Evolutionary conservation across 1,284 basidiomycete species (phyloP).

Genomic region (Ganoderma resinaceum): DNA sequence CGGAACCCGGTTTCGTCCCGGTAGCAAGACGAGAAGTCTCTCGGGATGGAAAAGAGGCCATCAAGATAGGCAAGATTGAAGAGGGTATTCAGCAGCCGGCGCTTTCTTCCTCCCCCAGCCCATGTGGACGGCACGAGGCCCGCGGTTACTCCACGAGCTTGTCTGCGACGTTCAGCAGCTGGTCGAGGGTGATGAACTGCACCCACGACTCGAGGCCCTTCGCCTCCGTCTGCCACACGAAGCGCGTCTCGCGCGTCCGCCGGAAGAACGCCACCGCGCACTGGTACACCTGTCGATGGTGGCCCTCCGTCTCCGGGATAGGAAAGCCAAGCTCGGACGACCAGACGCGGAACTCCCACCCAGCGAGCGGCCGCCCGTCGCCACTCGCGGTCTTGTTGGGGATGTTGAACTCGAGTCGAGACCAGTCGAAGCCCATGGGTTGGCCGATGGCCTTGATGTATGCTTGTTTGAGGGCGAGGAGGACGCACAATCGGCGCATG

Average conservation of each 20-base stretch:
- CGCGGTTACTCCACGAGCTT: conserved; percentile 64
- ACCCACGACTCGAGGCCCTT: conserved; percentile 78
- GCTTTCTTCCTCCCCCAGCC: background rate
- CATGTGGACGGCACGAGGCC: background rate
- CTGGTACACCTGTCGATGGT: conserved; percentile 73
- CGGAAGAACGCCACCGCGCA: conserved; percentile 80
- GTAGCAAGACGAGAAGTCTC: background rate
- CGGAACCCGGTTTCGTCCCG: background rate
- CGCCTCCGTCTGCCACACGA: conserved; percentile 72
- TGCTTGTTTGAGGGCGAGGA: conserved; percentile 77
- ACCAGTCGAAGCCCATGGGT: conserved; percentile 78
- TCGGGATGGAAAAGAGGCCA: background rate
- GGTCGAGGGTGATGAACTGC: conserved; percentile 82
- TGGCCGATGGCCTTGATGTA: conserved; percentile 85
- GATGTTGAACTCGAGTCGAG: conserved; percentile 80
- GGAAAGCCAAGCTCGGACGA: conserved; percentile 73
- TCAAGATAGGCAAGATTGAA: background rate
- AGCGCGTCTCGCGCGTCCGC: conserved; percentile 65
- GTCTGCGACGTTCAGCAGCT: conserved; percentile 77
- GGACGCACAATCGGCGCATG: conserved; percentile 74
- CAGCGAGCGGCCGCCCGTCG: conserved; percentile 69
- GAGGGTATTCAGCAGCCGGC: background rate
- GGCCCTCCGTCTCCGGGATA: conserved; percentile 57
- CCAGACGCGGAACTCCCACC: conserved; percentile 87
- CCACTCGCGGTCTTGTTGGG: conserved; percentile 64